Percentiles rank a stretch among this genome's conserved stretches.
These are phyloP conservation scores for Ottelia alismoides DNA, from an alignment of 106 monocot species.

Conservation along the genomic window DNA sequence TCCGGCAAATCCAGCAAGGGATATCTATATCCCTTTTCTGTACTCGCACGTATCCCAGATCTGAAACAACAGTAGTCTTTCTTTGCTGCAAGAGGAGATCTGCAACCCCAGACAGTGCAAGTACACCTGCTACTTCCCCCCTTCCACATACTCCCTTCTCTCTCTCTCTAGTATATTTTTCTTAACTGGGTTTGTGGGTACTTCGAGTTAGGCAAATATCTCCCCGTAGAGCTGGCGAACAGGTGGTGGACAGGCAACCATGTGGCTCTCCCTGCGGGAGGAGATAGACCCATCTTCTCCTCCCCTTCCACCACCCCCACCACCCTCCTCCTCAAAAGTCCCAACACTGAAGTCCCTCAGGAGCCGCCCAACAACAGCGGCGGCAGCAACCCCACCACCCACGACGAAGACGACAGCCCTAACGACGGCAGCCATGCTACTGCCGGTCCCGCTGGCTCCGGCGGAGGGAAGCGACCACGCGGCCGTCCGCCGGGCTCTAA, in stretches of 20 bases:
- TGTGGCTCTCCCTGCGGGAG: constrained; percentile 14
- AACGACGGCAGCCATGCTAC: neutral
- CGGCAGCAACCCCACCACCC: constrained; percentile 7
- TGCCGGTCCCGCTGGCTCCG: too few relatives aligned
- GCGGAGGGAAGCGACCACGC: too few relatives aligned
- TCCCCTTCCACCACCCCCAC: too few relatives aligned
- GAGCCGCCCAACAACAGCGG: constrained; percentile 7
- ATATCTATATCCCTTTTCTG: neutral
- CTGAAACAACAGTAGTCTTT: too few relatives aligned
- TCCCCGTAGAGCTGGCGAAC: constrained; percentile 51
- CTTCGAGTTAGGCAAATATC: too few relatives aligned
- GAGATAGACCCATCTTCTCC: constrained; percentile 16
- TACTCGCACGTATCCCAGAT: neutral
- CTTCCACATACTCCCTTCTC: too few relatives aligned
- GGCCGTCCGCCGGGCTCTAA: constrained; percentile 10
- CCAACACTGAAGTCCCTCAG: constrained; percentile 1
- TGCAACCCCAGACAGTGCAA: too few relatives aligned
- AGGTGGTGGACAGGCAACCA: constrained; percentile 58
- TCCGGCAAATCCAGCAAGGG: neutral
- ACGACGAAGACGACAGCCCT: constrained; percentile 4
- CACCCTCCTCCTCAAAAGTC: constrained; percentile 6
- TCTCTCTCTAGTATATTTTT: too few relatives aligned
- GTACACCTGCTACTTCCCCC: too few relatives aligned
- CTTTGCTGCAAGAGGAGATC: too few relatives aligned
- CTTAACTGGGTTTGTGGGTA: too few relatives aligned